Evolutionary conservation across 805 yeast species (phyloP).

Genomic region (Candida ulmi): DNA sequence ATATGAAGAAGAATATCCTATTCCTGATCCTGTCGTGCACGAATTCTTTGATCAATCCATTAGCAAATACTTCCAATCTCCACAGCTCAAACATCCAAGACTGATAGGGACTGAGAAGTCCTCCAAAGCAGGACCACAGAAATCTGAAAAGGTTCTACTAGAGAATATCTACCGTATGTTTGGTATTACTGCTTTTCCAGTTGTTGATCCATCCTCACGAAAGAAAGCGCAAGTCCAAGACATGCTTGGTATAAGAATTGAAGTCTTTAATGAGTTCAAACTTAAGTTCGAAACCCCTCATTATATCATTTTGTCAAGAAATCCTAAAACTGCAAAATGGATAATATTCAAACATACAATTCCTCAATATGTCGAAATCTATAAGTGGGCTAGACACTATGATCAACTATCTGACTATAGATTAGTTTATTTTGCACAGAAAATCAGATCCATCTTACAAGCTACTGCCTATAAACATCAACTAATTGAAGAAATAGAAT

Average conservation of each 20-base stretch:
- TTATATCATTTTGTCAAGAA: slow-evolving; percentile 28
- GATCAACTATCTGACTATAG: slow-evolving; percentile 12
- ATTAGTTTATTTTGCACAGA: slow-evolving; percentile 10
- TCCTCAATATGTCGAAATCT: slow-evolving; percentile 22
- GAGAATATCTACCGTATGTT: slow-evolving; percentile 33
- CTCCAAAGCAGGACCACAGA: not conserved
- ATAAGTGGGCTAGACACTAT: slow-evolving; percentile 11
- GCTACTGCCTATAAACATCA: slow-evolving; percentile 18
- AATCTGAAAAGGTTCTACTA: slow-evolving; percentile 17
- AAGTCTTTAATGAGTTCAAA: slow-evolving; percentile 25
- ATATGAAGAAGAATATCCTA: slow-evolving; percentile 12
- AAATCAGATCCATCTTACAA: slow-evolving; percentile 10
- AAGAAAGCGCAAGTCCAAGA: slow-evolving; percentile 1
- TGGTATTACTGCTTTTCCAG: slow-evolving; percentile 35
- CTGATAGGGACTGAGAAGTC: not conserved
- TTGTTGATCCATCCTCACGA: slow-evolving; percentile 18
- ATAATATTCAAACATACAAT: slow-evolving; percentile 31
- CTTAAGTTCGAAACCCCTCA: slow-evolving; percentile 28
- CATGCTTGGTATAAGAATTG: slow-evolving; percentile 34
- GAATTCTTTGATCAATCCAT: slow-evolving; percentile 23
- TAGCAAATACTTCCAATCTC: slow-evolving; percentile 13
- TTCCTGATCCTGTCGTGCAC: slow-evolving; percentile 20
- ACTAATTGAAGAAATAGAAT: slow-evolving; percentile 10
- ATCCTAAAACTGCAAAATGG: slow-evolving; percentile 25
- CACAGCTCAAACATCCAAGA: not conserved